Conservation (phyloP, 1,284 basidiomycete species). For the Trametes hirsuta region DNA sequence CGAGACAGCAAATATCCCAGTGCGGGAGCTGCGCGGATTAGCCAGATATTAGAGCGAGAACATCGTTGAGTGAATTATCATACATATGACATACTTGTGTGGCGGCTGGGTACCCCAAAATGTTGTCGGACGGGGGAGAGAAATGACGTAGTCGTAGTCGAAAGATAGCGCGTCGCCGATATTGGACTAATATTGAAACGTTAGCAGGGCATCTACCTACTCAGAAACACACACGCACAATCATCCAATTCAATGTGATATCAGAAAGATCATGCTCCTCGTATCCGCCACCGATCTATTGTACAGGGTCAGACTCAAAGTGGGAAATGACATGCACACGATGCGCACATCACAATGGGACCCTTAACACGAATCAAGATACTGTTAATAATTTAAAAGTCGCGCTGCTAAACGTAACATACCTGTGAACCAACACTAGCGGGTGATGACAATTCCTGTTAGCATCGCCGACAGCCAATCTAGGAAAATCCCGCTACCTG, state of each 20-base stretch:
- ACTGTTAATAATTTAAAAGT: no score
- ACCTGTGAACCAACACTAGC: conserved; percentile 72
- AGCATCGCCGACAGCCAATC: not conserved
- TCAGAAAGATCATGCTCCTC: conserved; percentile 69
- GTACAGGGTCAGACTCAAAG: not conserved
- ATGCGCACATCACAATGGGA: conserved; percentile 5
- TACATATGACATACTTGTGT: conserved; percentile 52
- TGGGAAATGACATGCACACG: conserved; percentile 14
- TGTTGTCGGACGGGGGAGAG: conserved; percentile 52
- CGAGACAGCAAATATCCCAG: conserved; percentile 56
- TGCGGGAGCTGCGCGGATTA: conserved; percentile 43
- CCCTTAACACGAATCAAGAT: not conserved
- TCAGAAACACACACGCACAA: conserved; percentile 40
- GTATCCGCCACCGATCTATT: conserved; percentile 71
- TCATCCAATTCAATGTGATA: conserved; percentile 69
- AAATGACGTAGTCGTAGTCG: conserved; percentile 54
- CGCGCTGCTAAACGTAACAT: conserved; percentile 18
- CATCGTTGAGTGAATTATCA: not conserved
- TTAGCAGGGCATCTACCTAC: no score
- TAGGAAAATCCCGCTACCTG: conserved; percentile 46
- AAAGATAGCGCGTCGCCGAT: conserved; percentile 57
- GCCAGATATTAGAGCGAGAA: conserved; percentile 5
- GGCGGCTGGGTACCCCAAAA: conserved; percentile 63
- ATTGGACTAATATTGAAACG: conserved; percentile 47
- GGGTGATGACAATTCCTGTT: not conserved